Evolutionary conservation across 2,329 filamentous ascomycete species (phyloP).

Genomic region (Elsinoe ampelina): DNA sequence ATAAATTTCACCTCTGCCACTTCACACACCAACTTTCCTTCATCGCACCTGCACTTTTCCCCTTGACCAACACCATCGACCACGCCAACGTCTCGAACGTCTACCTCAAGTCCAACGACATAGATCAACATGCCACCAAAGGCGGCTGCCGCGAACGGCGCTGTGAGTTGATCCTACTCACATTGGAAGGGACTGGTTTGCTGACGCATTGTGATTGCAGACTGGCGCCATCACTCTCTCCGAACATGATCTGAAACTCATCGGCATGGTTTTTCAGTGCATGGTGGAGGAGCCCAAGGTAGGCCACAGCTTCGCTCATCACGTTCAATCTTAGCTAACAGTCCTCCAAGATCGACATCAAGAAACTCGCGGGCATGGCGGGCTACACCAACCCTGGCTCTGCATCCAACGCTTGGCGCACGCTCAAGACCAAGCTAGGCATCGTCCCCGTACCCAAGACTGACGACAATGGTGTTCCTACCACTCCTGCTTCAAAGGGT

Average conservation of each 20-base stretch:
- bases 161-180: background rate
- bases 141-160: background rate
- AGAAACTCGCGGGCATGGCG: slow-evolving; percentile 20
- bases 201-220: background rate
- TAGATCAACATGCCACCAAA: slow-evolving; percentile 5
- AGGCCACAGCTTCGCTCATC: background rate
- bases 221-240: slow-evolving; percentile 16
- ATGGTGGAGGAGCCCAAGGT: slow-evolving; percentile 24
- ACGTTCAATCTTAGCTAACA: background rate
- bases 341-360: slow-evolving; percentile 20
- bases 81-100: background rate
- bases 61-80: background rate
- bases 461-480: background rate
- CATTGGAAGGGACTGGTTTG: background rate
- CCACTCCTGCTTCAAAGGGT: background rate
- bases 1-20: background rate
- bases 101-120: background rate
- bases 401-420: slow-evolving; percentile 26
- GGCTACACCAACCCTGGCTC: slow-evolving; percentile 22
- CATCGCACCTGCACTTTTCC: background rate
- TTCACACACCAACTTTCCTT: background rate
- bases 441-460: background rate
- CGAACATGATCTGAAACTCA: slow-evolving; percentile 21
- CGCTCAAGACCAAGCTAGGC: slow-evolving; percentile 27
- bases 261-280: slow-evolving; percentile 23